A percentile compares a stretch with the other conserved stretches of the same genome.
These are phyloP conservation scores for Brettanomyces nanus DNA, from an alignment of 805 yeast species.

Conservation along the genomic window DNA sequence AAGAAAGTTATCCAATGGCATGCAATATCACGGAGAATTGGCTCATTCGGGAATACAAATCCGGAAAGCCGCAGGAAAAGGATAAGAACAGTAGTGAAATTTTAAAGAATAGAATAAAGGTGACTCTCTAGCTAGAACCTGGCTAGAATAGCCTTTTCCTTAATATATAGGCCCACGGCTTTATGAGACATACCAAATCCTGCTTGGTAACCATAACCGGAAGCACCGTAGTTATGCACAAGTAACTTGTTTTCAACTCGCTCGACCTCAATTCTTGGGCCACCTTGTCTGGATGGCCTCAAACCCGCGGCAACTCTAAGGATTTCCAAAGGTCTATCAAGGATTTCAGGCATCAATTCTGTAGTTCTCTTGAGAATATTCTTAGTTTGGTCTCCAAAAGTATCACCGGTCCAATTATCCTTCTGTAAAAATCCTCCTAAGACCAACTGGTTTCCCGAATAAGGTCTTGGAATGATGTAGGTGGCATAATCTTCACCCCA, in stretches of 20 bases:
- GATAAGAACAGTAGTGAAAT: too few species aligned
- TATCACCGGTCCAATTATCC: conserved; percentile 54
- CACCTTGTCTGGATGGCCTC: conserved; percentile 72
- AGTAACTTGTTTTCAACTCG: conserved; percentile 32
- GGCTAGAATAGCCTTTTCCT: too few species aligned
- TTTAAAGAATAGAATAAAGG: too few species aligned
- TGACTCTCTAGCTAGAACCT: too few species aligned
- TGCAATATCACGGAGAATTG: not conserved
- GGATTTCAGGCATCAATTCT: conserved; percentile 40
- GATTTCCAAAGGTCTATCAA: conserved; percentile 38
- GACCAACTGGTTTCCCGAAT: conserved; percentile 55
- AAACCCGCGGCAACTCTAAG: conserved; percentile 64
- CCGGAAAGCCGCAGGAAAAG: too few species aligned
- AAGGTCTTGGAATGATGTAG: conserved; percentile 66
- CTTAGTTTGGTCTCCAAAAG: conserved; percentile 47
- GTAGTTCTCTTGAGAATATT: conserved; percentile 57
- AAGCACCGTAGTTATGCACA: conserved; percentile 67
- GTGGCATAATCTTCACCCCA: conserved; percentile 61
- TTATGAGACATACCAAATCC: conserved; percentile 51
- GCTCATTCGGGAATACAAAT: too few species aligned
- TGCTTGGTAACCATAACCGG: conserved; percentile 61
- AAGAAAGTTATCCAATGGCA: not conserved
- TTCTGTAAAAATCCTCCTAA: conserved; percentile 70
- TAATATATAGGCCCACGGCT: too few species aligned
- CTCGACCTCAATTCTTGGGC: conserved; percentile 61